These are phyloP conservation scores for Saccharomycopsis fermentans DNA, from an alignment of 805 yeast species.

Conservation along the genomic window DNA sequence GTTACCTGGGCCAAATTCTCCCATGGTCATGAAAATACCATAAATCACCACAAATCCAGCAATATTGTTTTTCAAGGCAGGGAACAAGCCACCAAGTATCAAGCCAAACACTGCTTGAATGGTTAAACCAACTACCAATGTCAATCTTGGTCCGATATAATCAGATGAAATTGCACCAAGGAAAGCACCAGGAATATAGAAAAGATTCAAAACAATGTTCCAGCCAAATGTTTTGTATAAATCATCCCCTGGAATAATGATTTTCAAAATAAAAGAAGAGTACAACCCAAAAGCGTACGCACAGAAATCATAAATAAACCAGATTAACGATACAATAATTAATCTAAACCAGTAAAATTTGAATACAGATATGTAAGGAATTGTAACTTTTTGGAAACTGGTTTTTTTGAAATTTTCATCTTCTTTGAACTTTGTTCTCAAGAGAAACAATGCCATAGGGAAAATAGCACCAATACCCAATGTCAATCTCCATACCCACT, in stretches of 20 bases:
- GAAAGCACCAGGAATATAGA: slow-evolving; percentile 85
- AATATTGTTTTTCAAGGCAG: slow-evolving; percentile 44
- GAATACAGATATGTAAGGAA: slow-evolving; percentile 60
- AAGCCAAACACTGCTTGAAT: slow-evolving; percentile 73
- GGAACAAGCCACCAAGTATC: slow-evolving; percentile 68
- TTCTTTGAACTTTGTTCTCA: slow-evolving; percentile 70
- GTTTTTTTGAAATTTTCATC: slow-evolving; percentile 61
- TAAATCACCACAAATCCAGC: slow-evolving; percentile 78
- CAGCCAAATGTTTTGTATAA: slow-evolving; percentile 77
- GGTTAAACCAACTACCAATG: slow-evolving; percentile 57
- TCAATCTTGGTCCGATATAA: slow-evolving; percentile 81
- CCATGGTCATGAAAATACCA: slow-evolving; percentile 79
- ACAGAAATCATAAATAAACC: slow-evolving; percentile 90
- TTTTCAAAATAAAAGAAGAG: slow-evolving; percentile 57
- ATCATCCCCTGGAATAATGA: slow-evolving; percentile 48
- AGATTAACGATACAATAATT: slow-evolving; percentile 57
- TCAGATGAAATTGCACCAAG: slow-evolving; percentile 82
- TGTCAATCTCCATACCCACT: slow-evolving; percentile 85
- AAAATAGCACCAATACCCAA: slow-evolving; percentile 86
- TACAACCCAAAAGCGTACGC: slow-evolving; percentile 82
- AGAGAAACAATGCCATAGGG: slow-evolving; percentile 64
- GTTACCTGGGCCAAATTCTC: slow-evolving; percentile 94
- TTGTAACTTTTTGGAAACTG: slow-evolving; percentile 50
- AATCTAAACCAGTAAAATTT: slow-evolving; percentile 83
- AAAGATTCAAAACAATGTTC: slow-evolving; percentile 80